These are phyloP conservation scores for Penium margaritaceum DNA, from an alignment of 139 green algal species.

Conservation along the genomic window DNA sequence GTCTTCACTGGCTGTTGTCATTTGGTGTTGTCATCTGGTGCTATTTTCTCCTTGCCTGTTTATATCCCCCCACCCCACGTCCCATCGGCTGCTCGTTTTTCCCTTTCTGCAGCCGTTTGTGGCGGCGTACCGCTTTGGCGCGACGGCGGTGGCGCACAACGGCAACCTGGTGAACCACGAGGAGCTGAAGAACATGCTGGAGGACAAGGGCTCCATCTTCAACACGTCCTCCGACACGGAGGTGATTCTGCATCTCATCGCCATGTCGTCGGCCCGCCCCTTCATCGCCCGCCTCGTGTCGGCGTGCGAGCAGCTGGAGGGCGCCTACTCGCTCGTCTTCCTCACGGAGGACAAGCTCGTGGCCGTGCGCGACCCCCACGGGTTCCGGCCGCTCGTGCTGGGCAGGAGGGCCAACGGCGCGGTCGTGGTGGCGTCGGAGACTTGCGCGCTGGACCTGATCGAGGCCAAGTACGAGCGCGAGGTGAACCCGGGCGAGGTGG, in stretches of 20 bases:
- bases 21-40: too few species aligned
- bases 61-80: neutral
- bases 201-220: slow-evolving; percentile 63
- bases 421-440: slow-evolving; percentile 81
- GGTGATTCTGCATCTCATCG: slow-evolving; percentile 89
- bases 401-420: slow-evolving; percentile 55
- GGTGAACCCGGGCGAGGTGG: slow-evolving; percentile 84
- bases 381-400: slow-evolving; percentile 85
- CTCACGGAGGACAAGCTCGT: slow-evolving; percentile 89
- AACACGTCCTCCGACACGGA: slow-evolving; percentile 90
- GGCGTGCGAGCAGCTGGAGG: slow-evolving; percentile 63
- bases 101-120: slow-evolving; percentile 87
- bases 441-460: slow-evolving; percentile 96
- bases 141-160: slow-evolving; percentile 97
- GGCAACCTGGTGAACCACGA: slow-evolving; percentile 97
- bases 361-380: slow-evolving; percentile 89
- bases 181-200: slow-evolving; percentile 65
- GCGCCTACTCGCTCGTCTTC: slow-evolving; percentile 84
- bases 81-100: neutral
- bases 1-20: too few species aligned
- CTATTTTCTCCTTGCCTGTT: too few species aligned
- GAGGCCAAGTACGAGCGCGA: slow-evolving; percentile 75
- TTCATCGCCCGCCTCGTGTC: slow-evolving; percentile 52
- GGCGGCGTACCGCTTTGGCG: slow-evolving; percentile 87
- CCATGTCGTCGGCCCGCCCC: slow-evolving; percentile 31